Base-by-base conservation (phyloP, 2,329 filamentous ascomycete genomes). In the Clonostachys solani region DNA sequence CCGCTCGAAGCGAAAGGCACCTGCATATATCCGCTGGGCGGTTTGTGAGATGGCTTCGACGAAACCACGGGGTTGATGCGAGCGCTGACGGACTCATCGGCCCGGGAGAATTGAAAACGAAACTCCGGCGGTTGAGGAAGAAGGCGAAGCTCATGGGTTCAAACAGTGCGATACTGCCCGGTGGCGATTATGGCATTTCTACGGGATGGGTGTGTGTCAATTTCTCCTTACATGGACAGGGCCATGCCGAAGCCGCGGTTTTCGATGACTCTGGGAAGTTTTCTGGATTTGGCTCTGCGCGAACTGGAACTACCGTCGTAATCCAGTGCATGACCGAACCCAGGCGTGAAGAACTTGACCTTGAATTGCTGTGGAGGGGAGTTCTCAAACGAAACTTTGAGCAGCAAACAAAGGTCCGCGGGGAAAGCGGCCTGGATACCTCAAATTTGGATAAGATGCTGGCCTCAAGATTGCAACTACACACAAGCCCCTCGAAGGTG, bases 151-250 rank as follows among this genome's bases (percentile, higher is more conserved):
- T 96, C 50, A 72, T 95, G 55, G 90, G 88, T 13, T 87, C 80
- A 49, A 83, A 83, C 3, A 80, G 82, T 1, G 82, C 83, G n/a
- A 75, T 79, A 42, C 73, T 81, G 6, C 80, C 81, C 12, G 78
- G 78, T 43, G 71, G 78, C 2, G 92, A 96, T 56, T 89, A 96
- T 60, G 92, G 92, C 3, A 88, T 96, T 45, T 85, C 87, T 12
- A 96, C 92, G 1, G 92, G 91, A 10, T 99, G 94, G 94, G 87
- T 99, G 17, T 99, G 94, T 66, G 88, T 97, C 50, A 95, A 96
- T 61, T 79, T 94, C 10, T 80, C 80, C 15, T 76, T 90, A 1
- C 80, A 86, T 40, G 77, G 79, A 15, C 23, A 43, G 16, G 41
- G 19, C 18, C 72, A 75, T n/a, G 58, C 62, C 15, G 74, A 80